Evolutionary conservation across 2,329 filamentous ascomycete species (phyloP), one percentile per base, ranked within the genome.

Genomic region (Didymella lethalis): DNA sequence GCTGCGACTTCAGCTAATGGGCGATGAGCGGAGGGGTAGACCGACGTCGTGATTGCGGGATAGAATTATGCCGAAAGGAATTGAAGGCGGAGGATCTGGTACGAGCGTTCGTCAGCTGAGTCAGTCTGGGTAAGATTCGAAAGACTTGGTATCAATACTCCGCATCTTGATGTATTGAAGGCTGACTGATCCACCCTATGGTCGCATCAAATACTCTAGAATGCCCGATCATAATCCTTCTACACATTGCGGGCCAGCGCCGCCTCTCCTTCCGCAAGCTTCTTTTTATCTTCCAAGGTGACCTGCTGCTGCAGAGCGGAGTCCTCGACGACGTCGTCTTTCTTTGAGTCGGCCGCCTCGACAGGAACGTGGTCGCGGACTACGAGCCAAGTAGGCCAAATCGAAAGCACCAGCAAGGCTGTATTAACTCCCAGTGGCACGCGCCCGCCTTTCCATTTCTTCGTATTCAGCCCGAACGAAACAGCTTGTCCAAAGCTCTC

Each of bases 401-500:
- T 56, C 11, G 69, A 61, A 46, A 71, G 32, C 1, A 64, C 67
- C n/a, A 76, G 57, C 29, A 75, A 40, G 2, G 64, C 58, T 4
- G 73, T 75, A 12, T 79, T 82, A 0, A 82, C 77, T 0, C 70
- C 75, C 49, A 82, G 66, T 14, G 79, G 80, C 11, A 81, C 73
- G 31, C 73, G 67, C 53, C 79, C 79, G 4, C 79, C 78, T 47
- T 76, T 75, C 79, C 79, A 82, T 26, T 79, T 69, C 7, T 67
- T 69, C 1, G 79, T 79, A 43, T 82, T 81, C 23, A 82, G 57
- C 0, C 80, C 80, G 56, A 73, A 82, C 0, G 78, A 75, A 3
- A 82, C 71, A 7, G 80, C 80, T 61, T 82, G 78, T 0, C 76
- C 71, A 51, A 81, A 81, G 56, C 78, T 80, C 59, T 82, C 80